phyloP scores from a whole-genome alignment of 768 basidiomycete species.

The Cystofilobasidium capitatum region DNA sequence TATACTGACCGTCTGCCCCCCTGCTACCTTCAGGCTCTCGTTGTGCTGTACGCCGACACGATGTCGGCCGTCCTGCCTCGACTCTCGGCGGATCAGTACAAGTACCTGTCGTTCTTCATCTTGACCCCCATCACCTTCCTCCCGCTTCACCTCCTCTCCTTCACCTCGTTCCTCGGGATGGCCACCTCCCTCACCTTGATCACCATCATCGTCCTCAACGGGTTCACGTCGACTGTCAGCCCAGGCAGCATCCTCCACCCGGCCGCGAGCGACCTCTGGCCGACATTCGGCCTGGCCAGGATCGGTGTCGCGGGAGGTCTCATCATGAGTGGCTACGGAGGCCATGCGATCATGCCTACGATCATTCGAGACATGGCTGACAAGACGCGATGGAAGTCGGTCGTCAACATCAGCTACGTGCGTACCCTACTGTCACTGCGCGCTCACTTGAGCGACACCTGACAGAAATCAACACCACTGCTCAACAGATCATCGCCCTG shows the following conservation, averaged over 20 bases:
- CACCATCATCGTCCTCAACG: constrained; percentile 69
- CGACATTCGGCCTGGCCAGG: constrained; percentile 46
- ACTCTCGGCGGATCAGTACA: constrained; percentile 44
- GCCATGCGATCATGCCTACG: constrained; percentile 18
- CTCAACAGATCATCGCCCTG: constrained; percentile 52
- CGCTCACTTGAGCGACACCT: no score
- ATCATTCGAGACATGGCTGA: constrained; percentile 80
- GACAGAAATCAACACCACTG: background rate
- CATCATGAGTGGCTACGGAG: constrained; percentile 64
- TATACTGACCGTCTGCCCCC: no score
- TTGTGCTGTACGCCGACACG: constrained; percentile 53
- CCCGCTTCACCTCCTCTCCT: constrained; percentile 74
- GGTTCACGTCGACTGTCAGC: constrained; percentile 52
- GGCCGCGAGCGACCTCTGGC: constrained; percentile 54
- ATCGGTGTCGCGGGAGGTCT: constrained; percentile 76
- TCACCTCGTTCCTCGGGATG: constrained; percentile 69
- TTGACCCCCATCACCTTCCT: constrained; percentile 63
- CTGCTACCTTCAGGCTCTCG: no score
- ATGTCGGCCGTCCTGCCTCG: constrained; percentile 61
- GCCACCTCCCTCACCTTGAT: constrained; percentile 66
- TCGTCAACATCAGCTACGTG: constrained; percentile 48
- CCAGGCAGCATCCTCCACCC: constrained; percentile 77
- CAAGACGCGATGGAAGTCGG: constrained; percentile 58
- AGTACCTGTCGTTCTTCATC: background rate
- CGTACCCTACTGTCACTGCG: constrained; percentile 35